phyloP scores from a whole-genome alignment of 2,329 filamentous ascomycete genomes.

The Beauveria sp. region DNA sequence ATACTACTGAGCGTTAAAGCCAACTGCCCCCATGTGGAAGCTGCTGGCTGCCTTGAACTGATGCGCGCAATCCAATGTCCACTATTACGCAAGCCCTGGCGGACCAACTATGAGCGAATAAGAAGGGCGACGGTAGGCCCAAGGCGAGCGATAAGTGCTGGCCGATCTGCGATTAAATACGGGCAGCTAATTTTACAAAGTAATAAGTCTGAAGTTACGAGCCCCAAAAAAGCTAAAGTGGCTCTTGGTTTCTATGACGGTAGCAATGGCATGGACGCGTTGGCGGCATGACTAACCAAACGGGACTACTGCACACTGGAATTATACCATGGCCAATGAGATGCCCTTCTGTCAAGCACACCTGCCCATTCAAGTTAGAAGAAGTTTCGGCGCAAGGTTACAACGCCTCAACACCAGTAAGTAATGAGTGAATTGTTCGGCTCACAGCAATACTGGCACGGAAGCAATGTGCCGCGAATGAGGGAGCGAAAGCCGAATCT shows the following conservation, averaged over 20 bases:
- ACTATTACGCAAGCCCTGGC: not conserved
- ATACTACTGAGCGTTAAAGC: too few relatives aligned
- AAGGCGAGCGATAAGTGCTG: not conserved
- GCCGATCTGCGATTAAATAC: too few relatives aligned
- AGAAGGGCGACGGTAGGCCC: not conserved
- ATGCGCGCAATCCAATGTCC: not conserved
- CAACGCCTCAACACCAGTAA: not conserved
- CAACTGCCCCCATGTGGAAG: too few relatives aligned
- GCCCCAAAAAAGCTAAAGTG: not conserved
- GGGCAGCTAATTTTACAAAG: too few relatives aligned
- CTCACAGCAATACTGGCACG: not conserved
- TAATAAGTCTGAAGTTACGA: not conserved
- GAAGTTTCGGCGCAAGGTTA: not conserved
- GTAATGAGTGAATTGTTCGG: not conserved
- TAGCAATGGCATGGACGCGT: not conserved
- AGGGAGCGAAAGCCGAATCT: not conserved
- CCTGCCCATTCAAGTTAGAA: not conserved
- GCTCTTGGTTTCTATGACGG: not conserved
- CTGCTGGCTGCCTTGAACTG: too few relatives aligned
- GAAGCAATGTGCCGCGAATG: not conserved
- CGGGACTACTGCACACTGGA: not conserved
- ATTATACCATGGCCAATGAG: not conserved
- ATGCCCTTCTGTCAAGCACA: not conserved
- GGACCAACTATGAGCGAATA: not conserved
- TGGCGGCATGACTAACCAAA: not conserved